Base-by-base conservation (phyloP, 192 early-diverging fungal species). In the Oehlia diaphana region DNA sequence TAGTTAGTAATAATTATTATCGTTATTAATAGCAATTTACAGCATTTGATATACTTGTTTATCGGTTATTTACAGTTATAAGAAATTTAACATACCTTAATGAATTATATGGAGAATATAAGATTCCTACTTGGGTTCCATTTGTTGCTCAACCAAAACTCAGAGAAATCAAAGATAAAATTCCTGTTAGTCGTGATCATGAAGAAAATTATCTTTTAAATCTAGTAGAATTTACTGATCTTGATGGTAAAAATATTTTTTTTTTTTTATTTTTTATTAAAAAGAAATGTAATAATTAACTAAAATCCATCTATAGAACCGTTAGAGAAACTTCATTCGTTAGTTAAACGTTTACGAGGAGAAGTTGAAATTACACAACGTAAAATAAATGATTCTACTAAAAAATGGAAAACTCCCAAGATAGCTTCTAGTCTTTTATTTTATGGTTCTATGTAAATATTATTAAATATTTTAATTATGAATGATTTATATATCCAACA, bases 361-460 rank as follows among this genome's bases (percentile, higher is more conserved):
- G 67, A 69, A 5, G 33, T 39, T 37, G 35, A 39, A 21, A 21
- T 21, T 21, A 16, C 37, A 19, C 28, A 39, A 39, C 13, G 28
- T 16, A 39, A 14, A 69, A 19, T 44, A n/a, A 8, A 39, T 39
- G 35, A 69, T 39, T 4, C 3, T 21, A 39, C 9, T 21, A 16
- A 2, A 35, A 42, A 42, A 69, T 39, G 67, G 67, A 69, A 37
- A 10, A 9, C 35, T 3, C 67, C 35, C 10, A 39, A 39, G 8
- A 13, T 7, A 44, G 13, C 67, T 21, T 37, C 67, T 42, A 69
- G 4, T 21, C 4, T 42, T 9, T 21, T 33, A 3, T 39, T n/a
- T 69, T 69, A 69, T 69, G 67, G 67, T 69, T 69, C 67, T 16
- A 69, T 69, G 67, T 69, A 69, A 37, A 10, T 39, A 8, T 19